These are phyloP conservation scores for Rhodamnia rubescens DNA, from an alignment of 345 rosid species.

Conservation along the genomic window DNA sequence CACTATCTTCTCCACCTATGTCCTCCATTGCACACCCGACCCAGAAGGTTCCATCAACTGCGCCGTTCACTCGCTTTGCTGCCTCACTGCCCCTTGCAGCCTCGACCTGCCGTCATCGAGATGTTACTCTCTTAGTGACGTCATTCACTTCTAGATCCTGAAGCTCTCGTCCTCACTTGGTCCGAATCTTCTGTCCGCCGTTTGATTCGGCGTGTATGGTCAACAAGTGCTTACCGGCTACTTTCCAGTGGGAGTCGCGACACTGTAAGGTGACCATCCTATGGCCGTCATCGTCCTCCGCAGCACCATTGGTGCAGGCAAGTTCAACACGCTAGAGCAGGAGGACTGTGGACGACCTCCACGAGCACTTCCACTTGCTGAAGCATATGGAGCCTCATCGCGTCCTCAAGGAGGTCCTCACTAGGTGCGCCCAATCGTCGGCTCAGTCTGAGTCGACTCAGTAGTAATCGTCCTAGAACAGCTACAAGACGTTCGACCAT, in stretches of 20 bases:
- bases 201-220: too few relatives aligned
- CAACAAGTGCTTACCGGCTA: too few relatives aligned
- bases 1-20: too few relatives aligned
- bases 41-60: too few relatives aligned
- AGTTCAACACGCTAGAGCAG: background rate
- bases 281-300: background rate
- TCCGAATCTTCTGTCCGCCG: background rate
- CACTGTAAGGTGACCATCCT: background rate
- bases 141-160: background rate
- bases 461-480: background rate
- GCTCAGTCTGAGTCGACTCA: background rate
- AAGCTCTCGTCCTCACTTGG: background rate
- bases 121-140: too few relatives aligned
- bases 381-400: background rate
- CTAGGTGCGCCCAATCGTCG: background rate
- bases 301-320: background rate
- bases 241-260: background rate
- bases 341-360: background rate
- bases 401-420: background rate
- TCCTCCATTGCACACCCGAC: background rate
- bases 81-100: too few relatives aligned
- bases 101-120: fast-evolving
- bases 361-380: background rate
- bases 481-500: conserved; percentile 1
- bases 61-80: too few relatives aligned